Evolutionary conservation across 1,284 basidiomycete genomes (phyloP).

Genomic region (Ganoderma lingzhi): DNA sequence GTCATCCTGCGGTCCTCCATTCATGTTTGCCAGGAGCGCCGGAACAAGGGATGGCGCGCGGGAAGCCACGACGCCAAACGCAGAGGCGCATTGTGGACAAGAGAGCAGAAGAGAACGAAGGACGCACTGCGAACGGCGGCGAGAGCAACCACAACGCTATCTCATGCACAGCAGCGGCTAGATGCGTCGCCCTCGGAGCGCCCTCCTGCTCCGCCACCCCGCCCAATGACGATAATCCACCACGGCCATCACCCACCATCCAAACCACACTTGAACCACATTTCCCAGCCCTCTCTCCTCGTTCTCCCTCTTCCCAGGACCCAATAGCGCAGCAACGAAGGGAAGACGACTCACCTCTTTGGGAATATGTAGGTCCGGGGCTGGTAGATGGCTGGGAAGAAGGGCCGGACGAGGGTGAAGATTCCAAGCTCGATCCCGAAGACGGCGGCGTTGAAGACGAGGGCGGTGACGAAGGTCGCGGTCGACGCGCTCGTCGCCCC

Average conservation of each 20-base stretch:
- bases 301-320: background rate
- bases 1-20: background rate
- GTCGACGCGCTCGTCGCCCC: conserved; percentile 43
- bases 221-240: background rate
- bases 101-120: background rate
- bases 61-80: background rate
- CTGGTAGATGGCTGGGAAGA: conserved; percentile 83
- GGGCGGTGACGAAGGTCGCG: conserved; percentile 77
- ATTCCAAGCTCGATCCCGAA: conserved; percentile 71
- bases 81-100: background rate
- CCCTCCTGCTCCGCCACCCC: background rate
- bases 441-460: conserved; percentile 76
- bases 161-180: background rate
- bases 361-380: conserved; percentile 72
- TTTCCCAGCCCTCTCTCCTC: background rate
- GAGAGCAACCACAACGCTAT: background rate
- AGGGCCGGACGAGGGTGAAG: conserved; percentile 76
- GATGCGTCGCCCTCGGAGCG: background rate
- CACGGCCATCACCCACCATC: background rate
- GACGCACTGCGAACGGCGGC: background rate
- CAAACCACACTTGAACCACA: background rate
- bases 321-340: conserved; percentile 10
- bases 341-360: conserved; percentile 49
- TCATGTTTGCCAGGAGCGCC: background rate
- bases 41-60: background rate